Conservation (phyloP, 495 filamentous ascomycete genomes). For the Aspergillus saccharolyticus region DNA sequence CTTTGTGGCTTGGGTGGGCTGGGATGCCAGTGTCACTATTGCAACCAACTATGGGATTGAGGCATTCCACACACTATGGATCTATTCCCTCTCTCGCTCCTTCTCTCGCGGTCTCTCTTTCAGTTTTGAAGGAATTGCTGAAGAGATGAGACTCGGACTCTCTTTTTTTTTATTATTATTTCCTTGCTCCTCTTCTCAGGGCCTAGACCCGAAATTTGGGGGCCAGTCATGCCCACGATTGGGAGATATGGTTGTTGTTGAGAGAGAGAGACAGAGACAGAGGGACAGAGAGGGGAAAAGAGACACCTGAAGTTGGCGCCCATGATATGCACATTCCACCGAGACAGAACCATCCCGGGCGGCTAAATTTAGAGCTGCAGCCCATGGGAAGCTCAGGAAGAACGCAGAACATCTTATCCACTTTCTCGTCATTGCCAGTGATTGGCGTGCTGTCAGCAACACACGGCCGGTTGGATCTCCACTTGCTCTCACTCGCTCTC, state of each 20-base stretch:
- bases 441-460: constrained; percentile 13
- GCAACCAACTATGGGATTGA: constrained; percentile 13
- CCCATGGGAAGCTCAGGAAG: constrained; percentile 11
- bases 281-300: neutral
- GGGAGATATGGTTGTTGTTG: constrained; percentile 4
- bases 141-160: neutral
- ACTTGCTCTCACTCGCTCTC: neutral
- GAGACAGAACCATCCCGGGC: constrained; percentile 26
- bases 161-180: neutral
- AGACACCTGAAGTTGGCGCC: constrained; percentile 29
- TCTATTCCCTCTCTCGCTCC: neutral
- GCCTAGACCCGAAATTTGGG: constrained; percentile 4
- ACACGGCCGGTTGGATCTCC: constrained; percentile 12
- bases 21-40: constrained; percentile 4
- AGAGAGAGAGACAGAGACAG: neutral
- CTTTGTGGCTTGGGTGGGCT: neutral
- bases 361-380: constrained; percentile 43
- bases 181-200: neutral
- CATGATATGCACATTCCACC: constrained; percentile 25
- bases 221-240: constrained; percentile 12
- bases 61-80: neutral
- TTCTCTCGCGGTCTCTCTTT: neutral
- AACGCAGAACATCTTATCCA: neutral
- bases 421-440: neutral
- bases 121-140: neutral